Base-by-base conservation (phyloP, 805 yeast species). In the Lipomyces yamadae region DNA sequence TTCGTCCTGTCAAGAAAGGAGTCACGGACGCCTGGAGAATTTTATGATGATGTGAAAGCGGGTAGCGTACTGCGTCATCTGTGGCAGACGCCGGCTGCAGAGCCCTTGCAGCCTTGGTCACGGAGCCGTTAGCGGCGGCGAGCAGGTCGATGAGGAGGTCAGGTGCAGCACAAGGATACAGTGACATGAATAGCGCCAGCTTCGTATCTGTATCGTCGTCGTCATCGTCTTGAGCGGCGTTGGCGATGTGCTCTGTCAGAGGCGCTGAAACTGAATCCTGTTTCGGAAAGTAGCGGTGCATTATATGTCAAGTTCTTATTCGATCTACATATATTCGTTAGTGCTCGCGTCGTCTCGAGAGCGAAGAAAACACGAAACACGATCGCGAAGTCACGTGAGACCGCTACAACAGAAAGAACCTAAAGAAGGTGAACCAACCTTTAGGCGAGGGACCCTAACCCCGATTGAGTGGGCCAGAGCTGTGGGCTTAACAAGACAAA, bases 151-250 rank as follows among this genome's bases (percentile, higher is more conserved):
- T 63, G 11, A 67, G 61, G 15, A 13, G 52, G 48, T 24, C 60
- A 18, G 52, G 50, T 15, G 57, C 33, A 4, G 37, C 24, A 29
- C n/a, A 32, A 82, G 65, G 60, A 33, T 34, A 57, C 1, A 70
- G 60, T 52, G 72, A 70, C 45, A 63, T 63, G 29, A 70, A 59
- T 1, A 66, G 42, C 10, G 72, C 73, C 6, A 70, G 68, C 30
- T 58, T 55, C 30, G 64, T 55, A 54, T 70, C 73, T 0, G 69
- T 66, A 33, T 66, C 69, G 13, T 24, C 5, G 34, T 53, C 64
- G 6, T 8, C 37, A 33, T 61, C 15, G 39, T 37, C 60, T n/a
- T 24, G 24, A 24, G 54, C 60, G 52, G 33, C 10, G 10, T 10
- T n/a, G 2, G 24, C 24, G 15, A 42, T 42, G 48, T 18, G n/a